phyloP scores from a whole-genome alignment of 805 yeast genomes.

The Pichia phayaonensis region DNA sequence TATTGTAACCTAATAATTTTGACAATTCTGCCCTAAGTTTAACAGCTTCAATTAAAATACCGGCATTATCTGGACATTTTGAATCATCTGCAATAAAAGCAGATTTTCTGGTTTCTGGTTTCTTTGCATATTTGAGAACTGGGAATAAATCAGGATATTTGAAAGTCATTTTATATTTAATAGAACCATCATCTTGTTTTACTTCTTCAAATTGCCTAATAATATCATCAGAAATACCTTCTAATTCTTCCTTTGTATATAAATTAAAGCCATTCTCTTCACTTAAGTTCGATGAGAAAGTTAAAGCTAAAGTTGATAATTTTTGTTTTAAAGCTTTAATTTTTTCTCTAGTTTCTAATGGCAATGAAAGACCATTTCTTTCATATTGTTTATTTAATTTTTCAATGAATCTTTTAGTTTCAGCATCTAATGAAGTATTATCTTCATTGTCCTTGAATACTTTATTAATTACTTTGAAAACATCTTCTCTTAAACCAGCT shows the following conservation, averaged over 20 bases:
- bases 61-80: conserved; percentile 59
- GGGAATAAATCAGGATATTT: conserved; percentile 79
- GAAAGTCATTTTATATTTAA: conserved; percentile 56
- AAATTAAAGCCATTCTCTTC: conserved; percentile 57
- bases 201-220: conserved; percentile 48
- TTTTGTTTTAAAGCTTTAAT: conserved; percentile 53
- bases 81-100: conserved; percentile 64
- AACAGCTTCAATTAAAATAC: conserved; percentile 52
- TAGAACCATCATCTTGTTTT: conserved; percentile 31
- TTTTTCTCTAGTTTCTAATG: conserved; percentile 45
- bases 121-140: conserved; percentile 63
- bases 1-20: conserved; percentile 53
- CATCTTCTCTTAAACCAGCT: conserved; percentile 56
- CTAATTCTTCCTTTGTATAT: conserved; percentile 58
- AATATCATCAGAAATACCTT: conserved; percentile 65
- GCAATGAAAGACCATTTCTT: conserved; percentile 62
- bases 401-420: conserved; percentile 48
- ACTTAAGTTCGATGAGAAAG: conserved; percentile 58
- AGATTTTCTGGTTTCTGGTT: conserved; percentile 54
- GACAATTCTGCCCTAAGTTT: conserved; percentile 57
- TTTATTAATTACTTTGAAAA: conserved; percentile 49
- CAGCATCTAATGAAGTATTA: conserved; percentile 35
- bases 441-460: conserved; percentile 37
- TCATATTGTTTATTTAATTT: conserved; percentile 50
- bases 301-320: conserved; percentile 43